A percentile compares a stretch with the other conserved stretches of the same genome.
phyloP scores from a whole-genome alignment of 2,329 filamentous ascomycete species.

The Pyrenophora teres region DNA sequence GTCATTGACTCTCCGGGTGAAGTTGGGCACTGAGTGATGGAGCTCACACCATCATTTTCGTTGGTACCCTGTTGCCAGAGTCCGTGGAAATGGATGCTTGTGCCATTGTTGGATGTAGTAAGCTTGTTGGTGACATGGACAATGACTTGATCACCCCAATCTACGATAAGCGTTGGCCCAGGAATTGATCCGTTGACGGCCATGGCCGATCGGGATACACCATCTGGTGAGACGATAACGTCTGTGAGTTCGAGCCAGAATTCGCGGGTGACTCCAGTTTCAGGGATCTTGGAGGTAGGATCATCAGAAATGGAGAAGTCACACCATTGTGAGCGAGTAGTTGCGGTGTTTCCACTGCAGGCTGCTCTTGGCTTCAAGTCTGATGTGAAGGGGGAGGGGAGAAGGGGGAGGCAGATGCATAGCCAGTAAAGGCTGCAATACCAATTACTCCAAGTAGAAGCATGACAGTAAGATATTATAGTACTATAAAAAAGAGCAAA shows the following conservation, averaged over 20 bases:
- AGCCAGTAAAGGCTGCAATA: neutral
- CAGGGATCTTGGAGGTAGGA: constrained; percentile 45
- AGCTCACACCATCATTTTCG: constrained; percentile 37
- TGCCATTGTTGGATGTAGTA: constrained; percentile 34
- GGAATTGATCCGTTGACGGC: constrained; percentile 52
- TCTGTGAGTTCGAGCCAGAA: constrained; percentile 53
- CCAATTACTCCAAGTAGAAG: neutral
- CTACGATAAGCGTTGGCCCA: constrained; percentile 51
- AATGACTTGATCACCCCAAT: constrained; percentile 48
- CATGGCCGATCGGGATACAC: constrained; percentile 51
- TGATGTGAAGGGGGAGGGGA: neutral
- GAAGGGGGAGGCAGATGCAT: neutral
- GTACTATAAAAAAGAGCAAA: neutral
- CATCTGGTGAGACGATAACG: constrained; percentile 57
- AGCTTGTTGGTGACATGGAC: constrained; percentile 45
- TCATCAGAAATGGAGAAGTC: constrained; percentile 50
- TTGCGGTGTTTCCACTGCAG: constrained; percentile 41
- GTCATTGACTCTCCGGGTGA: constrained; percentile 30
- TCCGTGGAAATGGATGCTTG: constrained; percentile 41
- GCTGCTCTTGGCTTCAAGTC: constrained; percentile 15
- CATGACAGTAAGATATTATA: neutral
- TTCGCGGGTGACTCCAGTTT: constrained; percentile 60
- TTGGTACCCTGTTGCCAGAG: constrained; percentile 41
- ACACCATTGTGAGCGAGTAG: constrained; percentile 49
- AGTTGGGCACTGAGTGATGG: constrained; percentile 42